These are phyloP conservation scores for Yamadazyma aaseri DNA, from an alignment of 1,139 yeast species.

Conservation along the genomic window DNA sequence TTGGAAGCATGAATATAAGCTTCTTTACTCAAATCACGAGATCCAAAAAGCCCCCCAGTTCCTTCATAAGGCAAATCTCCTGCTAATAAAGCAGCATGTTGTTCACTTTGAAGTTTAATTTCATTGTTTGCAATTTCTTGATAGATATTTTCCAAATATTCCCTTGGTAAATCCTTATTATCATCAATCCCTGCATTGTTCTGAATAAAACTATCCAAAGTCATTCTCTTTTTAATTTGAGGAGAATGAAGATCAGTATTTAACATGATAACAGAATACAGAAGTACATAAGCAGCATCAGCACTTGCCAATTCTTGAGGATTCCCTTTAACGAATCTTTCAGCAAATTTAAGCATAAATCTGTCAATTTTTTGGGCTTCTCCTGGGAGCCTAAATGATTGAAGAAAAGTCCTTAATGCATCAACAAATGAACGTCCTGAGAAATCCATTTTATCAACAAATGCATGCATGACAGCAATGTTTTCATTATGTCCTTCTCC, in stretches of 20 bases:
- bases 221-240: slow-evolving; percentile 83
- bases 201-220: slow-evolving; percentile 76
- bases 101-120: slow-evolving; percentile 89
- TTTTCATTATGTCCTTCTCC: slow-evolving; percentile 87
- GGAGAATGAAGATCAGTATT: slow-evolving; percentile 94
- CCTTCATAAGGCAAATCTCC: slow-evolving; percentile 50
- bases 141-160: slow-evolving; percentile 65
- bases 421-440: slow-evolving; percentile 68
- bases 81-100: slow-evolving; percentile 83
- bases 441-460: slow-evolving; percentile 87
- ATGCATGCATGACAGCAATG: slow-evolving; percentile 86
- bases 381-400: slow-evolving; percentile 91
- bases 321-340: slow-evolving; percentile 82
- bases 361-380: slow-evolving; percentile 98
- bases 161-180: slow-evolving; percentile 78
- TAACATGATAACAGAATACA: slow-evolving; percentile 89
- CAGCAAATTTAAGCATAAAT: slow-evolving; percentile 95
- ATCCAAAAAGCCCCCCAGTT: slow-evolving; percentile 63
- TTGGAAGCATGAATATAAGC: slow-evolving; percentile 90
- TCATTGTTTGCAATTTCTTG: slow-evolving; percentile 79
- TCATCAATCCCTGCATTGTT: slow-evolving; percentile 95
- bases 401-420: slow-evolving; percentile 81
- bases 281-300: slow-evolving; percentile 88
- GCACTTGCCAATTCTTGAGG: slow-evolving; percentile 86
- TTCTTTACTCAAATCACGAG: slow-evolving; percentile 74